Conservation (phyloP, 306 rosid species). For the barrel medic (Medicago truncatula) region DNA sequence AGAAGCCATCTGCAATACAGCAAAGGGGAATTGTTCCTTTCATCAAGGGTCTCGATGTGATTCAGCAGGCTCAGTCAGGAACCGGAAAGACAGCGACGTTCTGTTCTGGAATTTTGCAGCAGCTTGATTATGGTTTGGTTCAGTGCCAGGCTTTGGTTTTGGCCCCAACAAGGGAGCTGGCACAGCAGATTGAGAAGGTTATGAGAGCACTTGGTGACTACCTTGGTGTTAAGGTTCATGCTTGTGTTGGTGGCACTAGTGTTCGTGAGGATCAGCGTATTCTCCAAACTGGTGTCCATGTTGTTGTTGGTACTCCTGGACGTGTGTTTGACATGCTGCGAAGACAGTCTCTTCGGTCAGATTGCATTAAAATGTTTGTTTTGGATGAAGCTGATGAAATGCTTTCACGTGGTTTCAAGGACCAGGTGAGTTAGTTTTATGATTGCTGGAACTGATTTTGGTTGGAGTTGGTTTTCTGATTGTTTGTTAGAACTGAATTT, state of each 20-base stretch:
- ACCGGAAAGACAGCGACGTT: constrained; percentile 97
- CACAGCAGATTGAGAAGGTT: constrained; percentile 97
- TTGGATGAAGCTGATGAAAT: constrained; percentile 98
- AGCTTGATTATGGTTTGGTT: constrained; percentile 77
- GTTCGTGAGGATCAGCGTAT: constrained; percentile 99
- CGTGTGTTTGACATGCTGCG: constrained; percentile 95
- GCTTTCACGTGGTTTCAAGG: constrained; percentile 99
- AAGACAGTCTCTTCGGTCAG: constrained; percentile 88
- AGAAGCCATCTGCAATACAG: constrained; percentile 97
- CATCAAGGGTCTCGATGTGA: constrained; percentile 91
- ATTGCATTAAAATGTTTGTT: constrained; percentile 82
- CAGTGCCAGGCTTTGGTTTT: constrained; percentile 94
- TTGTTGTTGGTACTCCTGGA: constrained; percentile 95
- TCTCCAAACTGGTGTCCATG: constrained; percentile 93
- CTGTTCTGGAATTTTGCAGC: constrained; percentile 92
- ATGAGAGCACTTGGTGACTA: constrained; percentile 98
- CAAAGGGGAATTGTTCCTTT: constrained; percentile 98
- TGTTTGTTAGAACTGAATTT: not conserved
- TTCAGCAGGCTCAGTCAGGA: constrained; percentile 98
- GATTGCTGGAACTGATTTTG: not conserved
- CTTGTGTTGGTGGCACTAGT: constrained; percentile 95
- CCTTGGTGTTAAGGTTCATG: constrained; percentile 96
- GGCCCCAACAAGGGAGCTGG: constrained; percentile 97
- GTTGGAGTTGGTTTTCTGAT: not conserved
- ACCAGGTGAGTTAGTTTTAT: constrained; percentile 67